These are phyloP conservation scores for Murraya paniculata DNA, from an alignment of 345 rosid genomes.

Conservation along the genomic window DNA sequence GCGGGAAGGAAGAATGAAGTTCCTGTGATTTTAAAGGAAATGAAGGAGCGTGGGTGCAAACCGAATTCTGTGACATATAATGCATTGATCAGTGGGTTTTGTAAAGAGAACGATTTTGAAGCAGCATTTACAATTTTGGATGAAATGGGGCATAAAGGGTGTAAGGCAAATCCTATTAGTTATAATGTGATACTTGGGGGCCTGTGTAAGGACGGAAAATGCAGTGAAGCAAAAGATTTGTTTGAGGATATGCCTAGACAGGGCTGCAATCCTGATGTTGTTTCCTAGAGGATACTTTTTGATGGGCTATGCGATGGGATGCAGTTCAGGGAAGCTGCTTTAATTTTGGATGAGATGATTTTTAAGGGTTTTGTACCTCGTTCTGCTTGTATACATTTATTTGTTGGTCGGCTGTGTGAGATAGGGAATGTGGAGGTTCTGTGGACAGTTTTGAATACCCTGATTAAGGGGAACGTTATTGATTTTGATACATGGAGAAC, in stretches of 20 bases:
- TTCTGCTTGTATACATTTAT: slow-evolving; percentile 27
- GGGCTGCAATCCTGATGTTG: slow-evolving; percentile 66
- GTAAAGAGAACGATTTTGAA: slow-evolving; percentile 49
- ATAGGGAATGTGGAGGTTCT: slow-evolving; percentile 38
- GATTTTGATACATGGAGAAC: slow-evolving; percentile 44
- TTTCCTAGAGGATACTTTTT: slow-evolving; percentile 73
- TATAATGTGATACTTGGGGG: slow-evolving; percentile 58
- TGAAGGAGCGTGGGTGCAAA: slow-evolving; percentile 54
- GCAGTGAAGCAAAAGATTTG: slow-evolving; percentile 59
- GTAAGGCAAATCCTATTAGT: slow-evolving; percentile 62
- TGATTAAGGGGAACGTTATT: slow-evolving; percentile 37
- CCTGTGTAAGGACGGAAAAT: slow-evolving; percentile 55
- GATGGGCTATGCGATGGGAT: slow-evolving; percentile 53
- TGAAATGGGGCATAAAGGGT: slow-evolving; percentile 52
- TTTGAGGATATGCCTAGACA: slow-evolving; percentile 81
- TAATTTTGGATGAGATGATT: slow-evolving; percentile 76
- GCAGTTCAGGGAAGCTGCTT: slow-evolving; percentile 53
- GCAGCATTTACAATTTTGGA: slow-evolving; percentile 53
- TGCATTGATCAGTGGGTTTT: slow-evolving; percentile 52
- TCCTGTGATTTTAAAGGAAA: slow-evolving; percentile 46
- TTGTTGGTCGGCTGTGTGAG: slow-evolving; percentile 42
- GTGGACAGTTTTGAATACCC: slow-evolving; percentile 33
- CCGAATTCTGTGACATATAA: slow-evolving; percentile 63
- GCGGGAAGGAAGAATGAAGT: slow-evolving; percentile 57
- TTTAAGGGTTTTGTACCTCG: slow-evolving; percentile 70